Evolutionary conservation across 208 protist species (phyloP).

Genomic region (Trypanosoma congolense): DNA sequence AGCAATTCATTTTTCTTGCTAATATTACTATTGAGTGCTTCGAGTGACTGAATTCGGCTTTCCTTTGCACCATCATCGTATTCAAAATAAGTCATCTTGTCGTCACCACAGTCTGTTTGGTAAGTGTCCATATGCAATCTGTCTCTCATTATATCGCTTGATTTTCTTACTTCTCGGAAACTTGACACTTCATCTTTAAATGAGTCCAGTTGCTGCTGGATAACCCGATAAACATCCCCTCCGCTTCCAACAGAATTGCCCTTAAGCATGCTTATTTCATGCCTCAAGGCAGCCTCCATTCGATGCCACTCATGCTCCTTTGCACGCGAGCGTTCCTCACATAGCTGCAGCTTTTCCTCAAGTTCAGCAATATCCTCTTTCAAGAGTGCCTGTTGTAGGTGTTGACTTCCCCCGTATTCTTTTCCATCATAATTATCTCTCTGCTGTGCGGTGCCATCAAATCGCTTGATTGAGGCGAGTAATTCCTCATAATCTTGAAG

Average conservation of each 20-base stretch:
- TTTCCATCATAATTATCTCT: constrained; percentile 21
- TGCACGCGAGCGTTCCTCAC: constrained; percentile 42
- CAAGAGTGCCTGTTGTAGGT: constrained; percentile 49
- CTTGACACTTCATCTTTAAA: constrained; percentile 36
- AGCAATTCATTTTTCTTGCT: constrained; percentile 14
- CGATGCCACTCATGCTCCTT: constrained; percentile 66
- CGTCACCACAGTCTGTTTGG: constrained; percentile 8
- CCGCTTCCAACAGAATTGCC: constrained; percentile 15
- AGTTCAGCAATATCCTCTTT: constrained; percentile 71
- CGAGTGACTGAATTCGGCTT: constrained; percentile 11
- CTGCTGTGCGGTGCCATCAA: constrained; percentile 18
- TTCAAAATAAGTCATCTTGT: constrained; percentile 16
- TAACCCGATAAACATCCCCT: constrained; percentile 49
- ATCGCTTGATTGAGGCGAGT: constrained; percentile 22
- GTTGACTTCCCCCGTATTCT: constrained; percentile 14
- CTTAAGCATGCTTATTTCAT: constrained; percentile 32
- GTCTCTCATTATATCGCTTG: constrained; percentile 4
- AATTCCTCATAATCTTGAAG: constrained; percentile 49
- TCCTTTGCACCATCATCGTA: constrained; percentile 4
- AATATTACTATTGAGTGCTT: constrained; percentile 14
- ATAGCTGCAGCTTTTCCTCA: constrained; percentile 55
- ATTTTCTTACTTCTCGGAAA: constrained; percentile 20
- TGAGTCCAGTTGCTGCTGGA: constrained; percentile 57
- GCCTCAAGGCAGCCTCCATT: constrained; percentile 31
- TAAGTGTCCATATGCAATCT: constrained; percentile 2